Evolutionary conservation across 2,329 filamentous ascomycete species (phyloP).

Genomic region (Didymellaceae sp.): DNA sequence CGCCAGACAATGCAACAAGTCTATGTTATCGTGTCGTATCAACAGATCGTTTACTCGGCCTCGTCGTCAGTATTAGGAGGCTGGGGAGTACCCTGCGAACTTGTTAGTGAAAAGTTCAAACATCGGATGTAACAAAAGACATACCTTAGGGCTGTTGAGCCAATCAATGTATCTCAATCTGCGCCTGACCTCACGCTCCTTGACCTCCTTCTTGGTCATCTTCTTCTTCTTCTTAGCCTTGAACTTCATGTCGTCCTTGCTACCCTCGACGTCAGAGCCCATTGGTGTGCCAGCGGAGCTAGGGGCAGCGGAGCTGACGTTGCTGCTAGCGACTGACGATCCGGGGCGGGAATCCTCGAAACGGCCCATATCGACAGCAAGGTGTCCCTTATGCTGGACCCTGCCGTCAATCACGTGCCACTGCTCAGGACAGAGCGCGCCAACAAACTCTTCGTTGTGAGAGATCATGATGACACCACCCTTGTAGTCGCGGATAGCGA

Average conservation of each 20-base stretch:
- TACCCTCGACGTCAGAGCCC: constrained; percentile 85
- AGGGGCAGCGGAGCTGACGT: constrained; percentile 45
- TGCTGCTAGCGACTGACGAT: constrained; percentile 60
- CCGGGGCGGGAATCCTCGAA: constrained; percentile 83
- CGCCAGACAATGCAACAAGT: constrained; percentile 27
- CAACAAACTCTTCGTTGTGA: constrained; percentile 98
- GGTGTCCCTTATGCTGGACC: constrained; percentile 81
- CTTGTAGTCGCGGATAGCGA: constrained; percentile 97
- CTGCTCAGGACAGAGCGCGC: constrained; percentile 92
- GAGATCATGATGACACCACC: constrained; percentile 99
- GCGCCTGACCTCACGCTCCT: constrained; percentile 88
- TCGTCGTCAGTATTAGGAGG: constrained; percentile 52
- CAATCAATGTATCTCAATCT: constrained; percentile 81
- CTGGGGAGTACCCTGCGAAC: constrained; percentile 47
- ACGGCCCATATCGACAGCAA: constrained; percentile 76
- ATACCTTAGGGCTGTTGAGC: constrained; percentile 72
- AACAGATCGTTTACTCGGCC: constrained; percentile 36
- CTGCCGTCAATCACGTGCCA: constrained; percentile 92
- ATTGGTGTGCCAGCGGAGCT: constrained; percentile 66
- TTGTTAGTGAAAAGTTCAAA: constrained; percentile 25
- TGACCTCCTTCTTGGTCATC: constrained; percentile 94
- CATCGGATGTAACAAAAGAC: constrained; percentile 3
- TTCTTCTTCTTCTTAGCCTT: constrained; percentile 95
- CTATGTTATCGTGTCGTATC: constrained; percentile 23
- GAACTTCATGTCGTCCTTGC: constrained; percentile 82